A percentile compares a stretch with the other conserved stretches of the same genome.
These are phyloP conservation scores for Lolium multiflorum DNA, from an alignment of 176 grass and related monocot species.

Conservation along the genomic window DNA sequence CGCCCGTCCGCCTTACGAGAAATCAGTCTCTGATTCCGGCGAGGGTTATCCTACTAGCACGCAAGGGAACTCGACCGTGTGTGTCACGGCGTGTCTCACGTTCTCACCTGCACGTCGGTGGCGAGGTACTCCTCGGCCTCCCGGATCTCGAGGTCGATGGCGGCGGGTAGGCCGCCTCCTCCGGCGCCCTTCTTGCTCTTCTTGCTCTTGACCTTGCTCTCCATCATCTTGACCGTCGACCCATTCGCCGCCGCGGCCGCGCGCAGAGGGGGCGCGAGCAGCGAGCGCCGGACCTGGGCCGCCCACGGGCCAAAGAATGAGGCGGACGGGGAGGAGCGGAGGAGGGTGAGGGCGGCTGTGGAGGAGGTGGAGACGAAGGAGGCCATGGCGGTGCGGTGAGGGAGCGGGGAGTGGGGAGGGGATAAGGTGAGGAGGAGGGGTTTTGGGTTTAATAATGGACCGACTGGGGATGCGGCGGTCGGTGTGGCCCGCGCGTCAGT, in stretches of 20 bases:
- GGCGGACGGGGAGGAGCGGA: not conserved
- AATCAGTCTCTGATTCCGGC: not conserved
- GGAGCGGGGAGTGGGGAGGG: not conserved
- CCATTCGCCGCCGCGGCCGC: conserved; percentile 29
- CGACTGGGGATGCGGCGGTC: not conserved
- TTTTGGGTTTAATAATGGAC: conserved; percentile 19
- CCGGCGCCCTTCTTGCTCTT: conserved; percentile 65
- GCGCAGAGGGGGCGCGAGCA: conserved; percentile 19
- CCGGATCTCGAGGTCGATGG: conserved; percentile 78
- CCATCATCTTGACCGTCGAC: conserved; percentile 27
- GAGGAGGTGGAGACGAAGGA: conserved; percentile 20
- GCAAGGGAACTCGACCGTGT: too few relatives aligned
- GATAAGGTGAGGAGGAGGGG: conserved; percentile 38
- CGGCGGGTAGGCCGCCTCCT: conserved; percentile 48
- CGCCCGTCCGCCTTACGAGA: too few relatives aligned
- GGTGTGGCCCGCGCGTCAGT: too few relatives aligned
- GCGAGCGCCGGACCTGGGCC: not conserved
- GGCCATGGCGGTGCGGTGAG: conserved; percentile 45
- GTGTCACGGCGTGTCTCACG: too few relatives aligned
- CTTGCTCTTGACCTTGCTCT: conserved; percentile 47
- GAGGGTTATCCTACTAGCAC: too few relatives aligned
- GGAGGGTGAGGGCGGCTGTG: not conserved
- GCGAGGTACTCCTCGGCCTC: conserved; percentile 68
- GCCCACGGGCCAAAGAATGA: not conserved
- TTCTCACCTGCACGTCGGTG: conserved; percentile 68